These are phyloP conservation scores for Epichloe coenophiala DNA, from an alignment of 2,329 filamentous ascomycete species.

Conservation along the genomic window DNA sequence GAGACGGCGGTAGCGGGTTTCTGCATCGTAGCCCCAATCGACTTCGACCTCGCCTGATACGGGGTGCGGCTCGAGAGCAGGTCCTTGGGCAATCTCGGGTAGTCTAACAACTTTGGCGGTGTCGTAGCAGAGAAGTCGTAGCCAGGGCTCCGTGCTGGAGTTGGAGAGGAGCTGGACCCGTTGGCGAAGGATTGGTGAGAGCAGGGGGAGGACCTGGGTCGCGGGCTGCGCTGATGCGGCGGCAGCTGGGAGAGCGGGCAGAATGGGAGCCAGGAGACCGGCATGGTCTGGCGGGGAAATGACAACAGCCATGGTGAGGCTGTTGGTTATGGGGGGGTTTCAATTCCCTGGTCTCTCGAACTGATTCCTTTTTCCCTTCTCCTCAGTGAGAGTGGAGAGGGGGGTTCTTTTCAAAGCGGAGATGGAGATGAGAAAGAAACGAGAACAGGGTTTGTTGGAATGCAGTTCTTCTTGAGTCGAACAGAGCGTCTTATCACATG, in stretches of 20 bases:
- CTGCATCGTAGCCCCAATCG: slow-evolving; percentile 51
- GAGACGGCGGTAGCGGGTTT: slow-evolving; percentile 50
- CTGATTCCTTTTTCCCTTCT: no score
- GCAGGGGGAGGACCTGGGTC: slow-evolving; percentile 38
- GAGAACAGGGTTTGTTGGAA: no score
- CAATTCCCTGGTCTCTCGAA: no score
- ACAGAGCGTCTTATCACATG: neutral
- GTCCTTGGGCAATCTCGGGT: slow-evolving; percentile 44
- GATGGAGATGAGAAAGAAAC: no score
- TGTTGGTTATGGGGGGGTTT: neutral
- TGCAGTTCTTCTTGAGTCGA: no score
- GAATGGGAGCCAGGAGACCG: slow-evolving; percentile 38
- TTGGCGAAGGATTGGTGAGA: slow-evolving; percentile 54
- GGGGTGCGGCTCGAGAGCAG: slow-evolving; percentile 64
- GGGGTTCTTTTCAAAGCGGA: no score
- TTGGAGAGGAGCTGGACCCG: slow-evolving; percentile 52
- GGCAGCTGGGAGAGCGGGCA: slow-evolving; percentile 46
- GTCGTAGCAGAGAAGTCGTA: slow-evolving; percentile 60
- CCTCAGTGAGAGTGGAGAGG: no score
- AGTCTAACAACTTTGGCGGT: slow-evolving; percentile 41
- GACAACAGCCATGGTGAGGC: slow-evolving; percentile 15
- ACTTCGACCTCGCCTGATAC: slow-evolving; percentile 69
- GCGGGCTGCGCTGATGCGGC: slow-evolving; percentile 44
- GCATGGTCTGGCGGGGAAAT: slow-evolving; percentile 33
- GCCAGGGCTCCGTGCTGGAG: slow-evolving; percentile 52